Evolutionary conservation across 306 rosid genomes (phyloP), one percentile per base, ranked within the genome.

Genomic region (Crataegus laevigata): DNA sequence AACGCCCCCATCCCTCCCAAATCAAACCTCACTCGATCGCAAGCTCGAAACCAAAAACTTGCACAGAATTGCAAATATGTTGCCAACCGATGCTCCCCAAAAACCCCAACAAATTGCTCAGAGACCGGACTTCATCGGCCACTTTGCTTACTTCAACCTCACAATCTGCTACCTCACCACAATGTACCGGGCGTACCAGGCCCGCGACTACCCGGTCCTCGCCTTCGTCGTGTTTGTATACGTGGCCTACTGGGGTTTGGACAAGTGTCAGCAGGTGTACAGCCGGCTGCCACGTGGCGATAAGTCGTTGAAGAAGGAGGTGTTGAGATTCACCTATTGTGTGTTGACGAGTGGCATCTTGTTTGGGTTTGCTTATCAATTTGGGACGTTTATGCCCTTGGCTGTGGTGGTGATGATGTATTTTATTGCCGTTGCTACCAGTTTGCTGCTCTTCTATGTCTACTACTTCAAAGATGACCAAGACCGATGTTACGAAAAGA

Each of bases 71-170:
- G 69, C 69, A 17, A 64, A 64, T 10, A 64, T 64, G 69, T 34
- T 64, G 69, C 69, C 69, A 64, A 64, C 69, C 11, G 4, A 19
- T 18, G 68, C 21, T 30, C 25, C 34, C 11, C 28, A 17, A 15
- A 62, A 62, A 30, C 22, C n/a, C 26, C 18, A 5, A 8, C 32
- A 28, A 29, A 17, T 1, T 9, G 0, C 60, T 50, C 61, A 28
- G 21, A 17, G 25, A 21, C 26, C 4, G 22, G 7, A 47, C 58
- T 14, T 57, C 12, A 19, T 30, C 26, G 29, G 40, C 7, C 26
- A 21, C 21, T 14, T 82, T 3, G 62, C 45, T 21, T 77, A 34
- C 58, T 21, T 76, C 13, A 81, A 58, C 75, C 78, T 81, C 58
- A 58, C 78, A 36, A 15, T 45, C 8, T 54, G 65, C 25, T 42